Base-by-base conservation (phyloP, 2,329 filamentous ascomycete genomes). In the Microsporum ferrugineum region DNA sequence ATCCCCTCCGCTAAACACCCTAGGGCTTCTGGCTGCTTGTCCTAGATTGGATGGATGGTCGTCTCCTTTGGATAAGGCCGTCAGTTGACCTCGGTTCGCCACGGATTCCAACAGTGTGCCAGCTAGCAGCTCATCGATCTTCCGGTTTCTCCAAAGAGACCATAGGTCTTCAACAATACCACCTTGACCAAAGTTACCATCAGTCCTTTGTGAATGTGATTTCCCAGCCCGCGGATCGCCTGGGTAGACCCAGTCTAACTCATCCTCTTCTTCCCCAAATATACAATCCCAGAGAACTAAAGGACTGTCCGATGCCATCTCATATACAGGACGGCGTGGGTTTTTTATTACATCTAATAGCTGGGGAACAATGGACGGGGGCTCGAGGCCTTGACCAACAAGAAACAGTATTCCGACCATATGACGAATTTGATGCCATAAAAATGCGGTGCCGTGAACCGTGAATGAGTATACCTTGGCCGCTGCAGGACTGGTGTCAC, bases 401-500 rank as follows among this genome's bases (percentile, higher is more conserved):
- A 94, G 79, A 77, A 99, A 97, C n/a, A 99, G 78, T 5, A 97
- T 79, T 14, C 87, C 84, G n/a, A 95, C 86, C 84, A 99, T 91
- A 77, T 92, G 89, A 29, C 94, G 86, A 66, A 99, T 95, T 76
- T 99, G 94, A 76, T 99, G 94, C 94, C 94, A 99, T 55, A 99
- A 77, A 74, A 99, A 99, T 1, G 91, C 94, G 5, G 88, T 91
- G 23, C 94, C 94, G 66, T 91, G 85, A 45, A 99, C 85, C 62
- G 87, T 86, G 74, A 99, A 95, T 64, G 87, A 86, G 76, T 95
- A 97, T 12, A 96, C 82, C 69, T 89, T 88, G 47, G 34, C 49
- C 2, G 49, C 27, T 31, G 49, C 17, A 41, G 53, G 49, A 12
- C 38, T 23, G 10, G 14, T 17, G 10, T 39, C 43, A 41, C 58